Evolutionary conservation across 2,329 filamentous ascomycete genomes (phyloP).

Genomic region (Botryotinia globosa): DNA sequence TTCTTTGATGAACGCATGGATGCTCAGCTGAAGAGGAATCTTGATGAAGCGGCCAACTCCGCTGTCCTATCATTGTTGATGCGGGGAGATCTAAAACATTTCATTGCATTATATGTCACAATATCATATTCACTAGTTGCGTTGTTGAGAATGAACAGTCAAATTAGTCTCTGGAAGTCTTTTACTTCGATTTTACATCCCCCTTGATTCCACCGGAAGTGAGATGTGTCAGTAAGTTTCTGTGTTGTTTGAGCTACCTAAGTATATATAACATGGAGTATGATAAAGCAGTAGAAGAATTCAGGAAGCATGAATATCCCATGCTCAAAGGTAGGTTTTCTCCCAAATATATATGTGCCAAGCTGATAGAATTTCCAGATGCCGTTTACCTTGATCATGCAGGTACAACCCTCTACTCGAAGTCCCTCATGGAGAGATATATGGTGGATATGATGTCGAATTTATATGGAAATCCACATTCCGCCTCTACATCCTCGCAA

Average conservation of each 20-base stretch:
- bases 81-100: not conserved
- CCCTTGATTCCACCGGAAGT: constrained; percentile 18
- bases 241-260: constrained; percentile 17
- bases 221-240: not conserved
- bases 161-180: constrained; percentile 10
- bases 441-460: constrained; percentile 67
- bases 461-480: constrained; percentile 90
- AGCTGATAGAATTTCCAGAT: constrained; percentile 27
- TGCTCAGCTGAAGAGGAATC: not conserved
- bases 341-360: not conserved
- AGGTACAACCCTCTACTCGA: constrained; percentile 81
- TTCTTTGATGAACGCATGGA: not conserved
- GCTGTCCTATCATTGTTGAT: constrained; percentile 4
- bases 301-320: constrained; percentile 62
- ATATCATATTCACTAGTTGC: constrained; percentile 1
- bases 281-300: constrained; percentile 55
- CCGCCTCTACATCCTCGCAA: constrained; percentile 77
- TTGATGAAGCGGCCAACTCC: constrained; percentile 16
- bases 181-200: constrained; percentile 10
- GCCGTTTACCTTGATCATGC: constrained; percentile 82
- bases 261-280: constrained; percentile 42
- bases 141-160: constrained; percentile 25
- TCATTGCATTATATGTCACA: not conserved
- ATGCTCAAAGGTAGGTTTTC: constrained; percentile 59
- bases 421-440: constrained; percentile 77